Conservation (phyloP, 1,284 basidiomycete species). For the Singerocomus inundabilis region DNA sequence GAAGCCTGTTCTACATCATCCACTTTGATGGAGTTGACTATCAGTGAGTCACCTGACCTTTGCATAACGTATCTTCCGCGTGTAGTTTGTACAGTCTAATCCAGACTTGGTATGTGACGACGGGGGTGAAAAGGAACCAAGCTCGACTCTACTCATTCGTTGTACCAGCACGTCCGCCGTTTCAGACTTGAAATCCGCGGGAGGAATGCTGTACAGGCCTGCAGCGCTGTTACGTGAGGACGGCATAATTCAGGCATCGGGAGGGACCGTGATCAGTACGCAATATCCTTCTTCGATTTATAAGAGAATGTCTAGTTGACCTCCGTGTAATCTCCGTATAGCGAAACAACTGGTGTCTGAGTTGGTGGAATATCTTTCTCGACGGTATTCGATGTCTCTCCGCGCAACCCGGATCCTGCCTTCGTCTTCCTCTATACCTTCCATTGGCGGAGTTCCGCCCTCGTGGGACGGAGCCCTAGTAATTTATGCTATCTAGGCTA, state of each 20-base stretch:
- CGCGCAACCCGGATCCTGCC: conserved; percentile 43
- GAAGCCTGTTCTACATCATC: conserved; percentile 59
- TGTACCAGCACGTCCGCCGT: conserved; percentile 53
- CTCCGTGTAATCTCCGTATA: conserved; percentile 20
- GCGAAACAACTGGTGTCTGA: conserved; percentile 66
- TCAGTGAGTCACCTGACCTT: conserved; percentile 44
- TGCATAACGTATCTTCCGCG: background rate
- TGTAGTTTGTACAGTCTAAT: conserved; percentile 36
- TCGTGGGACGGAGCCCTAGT: conserved; percentile 50
- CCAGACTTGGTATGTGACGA: conserved; percentile 63
- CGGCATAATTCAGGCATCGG: conserved; percentile 46
- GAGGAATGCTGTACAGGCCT: conserved; percentile 45
- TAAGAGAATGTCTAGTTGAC: conserved; percentile 29
- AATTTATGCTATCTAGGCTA: conserved; percentile 49
- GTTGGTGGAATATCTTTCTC: conserved; percentile 59
- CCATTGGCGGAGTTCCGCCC: conserved; percentile 36
- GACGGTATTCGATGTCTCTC: conserved; percentile 60
- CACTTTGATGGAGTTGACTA: conserved; percentile 63
- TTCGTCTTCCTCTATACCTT: conserved; percentile 11
- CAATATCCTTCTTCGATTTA: background rate
- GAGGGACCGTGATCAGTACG: conserved; percentile 53
- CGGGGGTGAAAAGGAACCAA: conserved; percentile 73
- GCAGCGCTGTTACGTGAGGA: conserved; percentile 38
- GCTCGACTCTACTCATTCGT: conserved; percentile 54
- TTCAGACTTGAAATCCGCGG: conserved; percentile 53